Evolutionary conservation across 2,329 filamentous ascomycete genomes (phyloP), one percentile per base, ranked within the genome.

Genomic region (Sporothrix brasiliensis): DNA sequence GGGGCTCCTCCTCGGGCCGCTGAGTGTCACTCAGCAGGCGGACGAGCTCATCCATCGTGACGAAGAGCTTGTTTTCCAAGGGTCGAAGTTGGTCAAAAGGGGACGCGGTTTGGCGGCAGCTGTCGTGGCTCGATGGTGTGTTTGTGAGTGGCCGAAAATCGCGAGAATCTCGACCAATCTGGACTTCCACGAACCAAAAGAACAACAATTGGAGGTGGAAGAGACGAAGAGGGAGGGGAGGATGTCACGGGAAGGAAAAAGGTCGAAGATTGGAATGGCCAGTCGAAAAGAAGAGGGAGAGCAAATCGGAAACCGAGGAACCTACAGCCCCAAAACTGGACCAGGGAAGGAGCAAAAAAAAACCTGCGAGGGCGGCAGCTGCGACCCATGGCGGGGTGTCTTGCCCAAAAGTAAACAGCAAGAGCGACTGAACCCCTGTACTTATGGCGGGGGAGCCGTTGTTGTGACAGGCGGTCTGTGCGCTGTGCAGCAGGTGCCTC

Each of bases 11-110:
- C 71, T 89, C 88, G 72, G 91, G 77, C 74, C 90, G 89, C 83
- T 97, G 93, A 66, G 94, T 97, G 81, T 93, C 92, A 77, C 91
- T 88, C 74, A 99, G 89, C 79, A 98, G 87, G 80, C 90, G 89
- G 76, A 95, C 89, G 80, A 99, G 88, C 84, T 97, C 91, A 87
- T 97, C 94, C 93, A 97, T 97, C 76, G 77, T 82, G 53, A 41
- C 13, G 69, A 27, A 34, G n/a, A 21, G n/a, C 16, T 11, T 52
- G n/a, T 13, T 19, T 14, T 63, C n/a, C 9, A 39, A 19, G 19
- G 27, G 30, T 16, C 16, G 41, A 65, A 41, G 53, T n/a, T 21
- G 60, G 30, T 49, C 41, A 24, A 58, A 21, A 47, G 53, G 13
- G 52, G 58, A 39, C 3, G 19, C 24, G 58, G 56, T 21, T 34